Conservation (phyloP, 169 alveolate genomes). For the Cystoisospora suis region DNA sequence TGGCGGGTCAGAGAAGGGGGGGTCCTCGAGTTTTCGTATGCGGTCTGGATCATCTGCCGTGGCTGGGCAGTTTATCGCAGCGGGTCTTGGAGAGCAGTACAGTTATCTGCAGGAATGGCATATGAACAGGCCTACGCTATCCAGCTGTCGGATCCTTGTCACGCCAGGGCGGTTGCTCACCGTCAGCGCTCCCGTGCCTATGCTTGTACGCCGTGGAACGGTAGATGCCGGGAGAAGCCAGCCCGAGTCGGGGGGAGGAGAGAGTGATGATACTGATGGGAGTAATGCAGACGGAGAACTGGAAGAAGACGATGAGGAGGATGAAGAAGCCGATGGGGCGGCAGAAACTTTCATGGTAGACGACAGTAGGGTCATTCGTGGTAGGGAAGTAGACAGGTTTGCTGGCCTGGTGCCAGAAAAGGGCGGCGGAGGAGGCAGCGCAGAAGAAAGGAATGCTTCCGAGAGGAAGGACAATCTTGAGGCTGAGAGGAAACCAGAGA, state of each 20-base stretch:
- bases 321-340: background rate
- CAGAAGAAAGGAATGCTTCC: too few species aligned
- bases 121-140: slow-evolving; percentile 40
- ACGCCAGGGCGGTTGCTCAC: slow-evolving; percentile 52
- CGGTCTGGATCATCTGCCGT: background rate
- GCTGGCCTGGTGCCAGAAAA: background rate
- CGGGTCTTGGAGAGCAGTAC: slow-evolving; percentile 46
- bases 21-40: background rate
- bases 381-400: background rate
- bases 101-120: slow-evolving; percentile 42
- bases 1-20: too few species aligned
- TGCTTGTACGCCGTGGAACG: background rate
- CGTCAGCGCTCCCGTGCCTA: slow-evolving; percentile 47
- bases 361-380: background rate
- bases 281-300: background rate
- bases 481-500: background rate
- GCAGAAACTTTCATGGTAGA: background rate
- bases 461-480: slow-evolving; percentile 21
- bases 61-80: slow-evolving; percentile 23
- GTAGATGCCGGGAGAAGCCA: background rate
- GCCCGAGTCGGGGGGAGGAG: background rate
- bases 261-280: background rate
- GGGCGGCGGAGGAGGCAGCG: background rate
- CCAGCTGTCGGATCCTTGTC: slow-evolving; percentile 32
- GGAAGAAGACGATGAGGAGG: slow-evolving; percentile 4